Conservation (phyloP, 108 stramenopile species). For the Skeletonema costatum region DNA sequence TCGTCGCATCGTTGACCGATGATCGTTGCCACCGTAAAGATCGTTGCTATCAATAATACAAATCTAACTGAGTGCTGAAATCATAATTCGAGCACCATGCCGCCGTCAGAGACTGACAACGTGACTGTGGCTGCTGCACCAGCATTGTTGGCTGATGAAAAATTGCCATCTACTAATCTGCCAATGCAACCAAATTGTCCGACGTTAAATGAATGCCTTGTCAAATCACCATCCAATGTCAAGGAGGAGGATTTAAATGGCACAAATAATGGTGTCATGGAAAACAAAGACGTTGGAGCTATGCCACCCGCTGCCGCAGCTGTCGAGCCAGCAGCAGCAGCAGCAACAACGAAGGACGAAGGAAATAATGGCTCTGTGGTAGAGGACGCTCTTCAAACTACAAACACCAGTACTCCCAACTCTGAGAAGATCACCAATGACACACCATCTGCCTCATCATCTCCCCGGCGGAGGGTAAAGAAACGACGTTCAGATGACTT, state of each 20-base stretch:
- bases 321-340: background rate
- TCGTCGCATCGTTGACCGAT: no score
- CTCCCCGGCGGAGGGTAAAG: constrained; percentile 1
- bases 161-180: background rate
- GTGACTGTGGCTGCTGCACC: background rate
- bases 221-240: background rate
- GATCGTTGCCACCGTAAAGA: no score
- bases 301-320: background rate
- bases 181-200: background rate
- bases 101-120: background rate
- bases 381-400: background rate
- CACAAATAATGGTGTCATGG: background rate
- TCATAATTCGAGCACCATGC: background rate
- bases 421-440: background rate
- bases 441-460: background rate
- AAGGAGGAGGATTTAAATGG: no score
- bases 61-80: no score
- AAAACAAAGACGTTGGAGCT: background rate
- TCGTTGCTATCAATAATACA: no score
- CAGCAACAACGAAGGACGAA: no score
- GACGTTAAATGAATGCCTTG: background rate
- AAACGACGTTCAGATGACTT: constrained; percentile 16
- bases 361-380: no score
- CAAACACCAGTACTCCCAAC: background rate
- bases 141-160: background rate